These are phyloP conservation scores for Yamadazyma olivae DNA, from an alignment of 805 yeast genomes.

Conservation along the genomic window DNA sequence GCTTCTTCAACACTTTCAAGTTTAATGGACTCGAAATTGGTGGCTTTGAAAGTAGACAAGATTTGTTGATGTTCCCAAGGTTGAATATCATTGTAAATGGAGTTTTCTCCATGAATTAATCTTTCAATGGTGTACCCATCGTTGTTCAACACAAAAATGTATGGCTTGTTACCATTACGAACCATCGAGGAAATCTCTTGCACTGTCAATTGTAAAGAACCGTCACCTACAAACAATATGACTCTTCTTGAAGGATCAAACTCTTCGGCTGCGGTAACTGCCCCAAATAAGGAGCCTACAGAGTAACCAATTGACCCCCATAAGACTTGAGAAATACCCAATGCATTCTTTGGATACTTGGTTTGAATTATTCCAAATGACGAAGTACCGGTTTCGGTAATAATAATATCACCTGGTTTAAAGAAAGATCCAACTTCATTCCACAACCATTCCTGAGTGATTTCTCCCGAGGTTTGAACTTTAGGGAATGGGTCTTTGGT, in stretches of 20 bases:
- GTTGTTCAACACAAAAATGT: slow-evolving; percentile 38
- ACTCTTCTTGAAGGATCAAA: slow-evolving; percentile 31
- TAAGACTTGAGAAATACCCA: slow-evolving; percentile 33
- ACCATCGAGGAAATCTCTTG: slow-evolving; percentile 39
- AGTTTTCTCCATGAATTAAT: slow-evolving; percentile 36
- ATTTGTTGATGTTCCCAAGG: slow-evolving; percentile 35
- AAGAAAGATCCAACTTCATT: slow-evolving; percentile 24
- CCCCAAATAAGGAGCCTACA: slow-evolving; percentile 34
- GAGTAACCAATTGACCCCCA: slow-evolving; percentile 37
- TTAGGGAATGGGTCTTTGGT: slow-evolving; percentile 14
- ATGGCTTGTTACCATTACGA: slow-evolving; percentile 30
- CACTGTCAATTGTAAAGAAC: slow-evolving; percentile 40
- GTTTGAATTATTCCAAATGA: slow-evolving; percentile 34
- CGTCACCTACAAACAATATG: slow-evolving; percentile 40
- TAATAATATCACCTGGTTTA: slow-evolving; percentile 27
- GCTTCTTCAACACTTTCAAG: slow-evolving; percentile 26
- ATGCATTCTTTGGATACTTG: slow-evolving; percentile 24
- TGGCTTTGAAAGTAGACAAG: slow-evolving; percentile 30
- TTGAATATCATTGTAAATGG: slow-evolving; percentile 37
- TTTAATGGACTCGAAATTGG: slow-evolving; percentile 23
- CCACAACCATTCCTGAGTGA: slow-evolving; percentile 33
- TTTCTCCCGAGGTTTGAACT: slow-evolving; percentile 7
- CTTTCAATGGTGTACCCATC: slow-evolving; percentile 40
- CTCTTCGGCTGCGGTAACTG: slow-evolving; percentile 32
- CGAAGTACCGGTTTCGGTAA: slow-evolving; percentile 36